Conservation (phyloP, 2,329 filamentous ascomycete species). For the Microthyrium microscopicum region DNA sequence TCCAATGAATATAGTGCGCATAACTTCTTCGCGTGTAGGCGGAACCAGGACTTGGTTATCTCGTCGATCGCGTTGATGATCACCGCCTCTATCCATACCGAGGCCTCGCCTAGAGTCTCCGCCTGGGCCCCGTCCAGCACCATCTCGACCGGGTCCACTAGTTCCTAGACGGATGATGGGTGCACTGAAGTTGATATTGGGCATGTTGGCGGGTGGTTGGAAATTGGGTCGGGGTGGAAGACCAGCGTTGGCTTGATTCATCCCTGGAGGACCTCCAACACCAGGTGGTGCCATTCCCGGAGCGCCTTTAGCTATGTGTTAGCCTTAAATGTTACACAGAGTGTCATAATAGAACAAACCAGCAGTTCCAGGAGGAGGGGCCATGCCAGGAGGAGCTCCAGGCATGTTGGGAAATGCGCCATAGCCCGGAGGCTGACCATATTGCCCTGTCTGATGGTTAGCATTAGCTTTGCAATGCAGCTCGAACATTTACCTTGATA, state of each 20-base stretch:
- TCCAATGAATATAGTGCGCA: slow-evolving; percentile 79
- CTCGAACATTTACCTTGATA: no score
- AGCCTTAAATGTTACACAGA: slow-evolving; percentile 2
- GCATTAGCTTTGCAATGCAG: slow-evolving; percentile 10
- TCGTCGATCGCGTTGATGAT: slow-evolving; percentile 37
- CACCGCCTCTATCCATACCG: slow-evolving; percentile 36
- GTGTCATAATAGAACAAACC: slow-evolving; percentile 35
- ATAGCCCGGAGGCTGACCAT: slow-evolving; percentile 61
- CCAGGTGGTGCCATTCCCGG: slow-evolving; percentile 44
- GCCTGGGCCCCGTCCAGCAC: slow-evolving; percentile 30
- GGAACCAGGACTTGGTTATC: slow-evolving; percentile 50
- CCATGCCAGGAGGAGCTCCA: slow-evolving; percentile 48
- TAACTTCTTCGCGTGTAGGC: slow-evolving; percentile 76
- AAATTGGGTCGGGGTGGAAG: slow-evolving; percentile 71
- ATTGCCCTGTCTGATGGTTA: slow-evolving; percentile 34
- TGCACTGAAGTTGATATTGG: slow-evolving; percentile 96
- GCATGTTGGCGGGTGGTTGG: slow-evolving; percentile 78
- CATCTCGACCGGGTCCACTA: slow-evolving; percentile 22
- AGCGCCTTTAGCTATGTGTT: slow-evolving; percentile 17
- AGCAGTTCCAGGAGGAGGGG: slow-evolving; percentile 57
- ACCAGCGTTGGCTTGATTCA: slow-evolving; percentile 56
- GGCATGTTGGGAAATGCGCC: slow-evolving; percentile 47
- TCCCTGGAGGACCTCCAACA: slow-evolving; percentile 60
- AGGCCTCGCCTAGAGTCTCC: slow-evolving; percentile 32
- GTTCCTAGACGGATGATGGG: slow-evolving; percentile 90